These are phyloP conservation scores for Aspergillus sp. DNA, from an alignment of 2,329 filamentous ascomycete species.

Conservation along the genomic window DNA sequence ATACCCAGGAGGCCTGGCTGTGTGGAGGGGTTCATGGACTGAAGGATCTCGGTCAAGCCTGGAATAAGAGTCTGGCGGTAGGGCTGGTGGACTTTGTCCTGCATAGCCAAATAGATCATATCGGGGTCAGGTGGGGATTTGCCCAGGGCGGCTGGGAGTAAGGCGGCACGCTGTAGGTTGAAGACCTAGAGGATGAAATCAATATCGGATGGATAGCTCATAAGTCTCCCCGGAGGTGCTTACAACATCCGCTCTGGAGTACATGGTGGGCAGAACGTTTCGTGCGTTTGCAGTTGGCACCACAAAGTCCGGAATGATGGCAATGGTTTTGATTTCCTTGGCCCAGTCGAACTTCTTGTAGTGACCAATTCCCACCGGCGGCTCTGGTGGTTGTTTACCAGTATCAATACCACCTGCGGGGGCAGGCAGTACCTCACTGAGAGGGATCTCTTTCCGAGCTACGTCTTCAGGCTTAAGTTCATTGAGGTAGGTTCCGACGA, in stretches of 20 bases:
- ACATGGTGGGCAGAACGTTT: constrained; percentile 74
- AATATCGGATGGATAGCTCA: too few species aligned
- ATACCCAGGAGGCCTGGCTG: constrained; percentile 89
- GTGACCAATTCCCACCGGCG: constrained; percentile 88
- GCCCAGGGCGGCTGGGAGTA: constrained; percentile 84
- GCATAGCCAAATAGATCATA: constrained; percentile 96
- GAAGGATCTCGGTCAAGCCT: constrained; percentile 82
- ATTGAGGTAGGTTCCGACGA: constrained; percentile 94
- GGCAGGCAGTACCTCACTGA: constrained; percentile 86
- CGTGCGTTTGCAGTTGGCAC: constrained; percentile 91
- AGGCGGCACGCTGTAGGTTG: constrained; percentile 89
- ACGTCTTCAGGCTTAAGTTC: constrained; percentile 85
- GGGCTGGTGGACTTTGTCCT: constrained; percentile 96
- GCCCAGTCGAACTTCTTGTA: constrained; percentile 96
- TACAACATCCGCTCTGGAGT: constrained; percentile 78
- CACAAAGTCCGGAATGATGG: constrained; percentile 93
- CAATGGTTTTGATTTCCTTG: constrained; percentile 90
- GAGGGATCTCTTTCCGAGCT: constrained; percentile 85
- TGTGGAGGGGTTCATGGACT: constrained; percentile 81
- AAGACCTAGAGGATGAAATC: constrained; percentile 48
- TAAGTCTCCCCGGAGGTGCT: constrained; percentile 24
- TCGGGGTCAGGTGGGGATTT: constrained; percentile 86
- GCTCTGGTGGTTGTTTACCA: constrained; percentile 76
- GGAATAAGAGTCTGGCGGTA: constrained; percentile 91
- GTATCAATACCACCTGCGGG: constrained; percentile 90